A percentile compares a stretch with the other conserved stretches of the same genome.
Conservation (phyloP, 805 yeast species). For the Yarrowia yakushimensis region DNA sequence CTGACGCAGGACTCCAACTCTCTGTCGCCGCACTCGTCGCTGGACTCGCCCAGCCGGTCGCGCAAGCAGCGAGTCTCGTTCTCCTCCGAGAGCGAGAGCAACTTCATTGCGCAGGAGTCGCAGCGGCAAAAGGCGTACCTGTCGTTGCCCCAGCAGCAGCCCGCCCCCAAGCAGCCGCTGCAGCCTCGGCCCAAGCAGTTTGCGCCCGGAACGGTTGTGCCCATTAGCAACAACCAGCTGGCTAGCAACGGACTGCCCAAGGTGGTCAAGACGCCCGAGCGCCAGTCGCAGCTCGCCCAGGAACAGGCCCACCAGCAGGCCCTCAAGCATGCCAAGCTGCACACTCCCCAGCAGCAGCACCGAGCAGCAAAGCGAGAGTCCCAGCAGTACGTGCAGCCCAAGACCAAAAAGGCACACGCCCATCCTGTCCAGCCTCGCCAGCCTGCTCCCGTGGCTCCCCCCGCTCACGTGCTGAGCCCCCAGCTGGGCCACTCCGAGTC, state of each 20-base stretch:
- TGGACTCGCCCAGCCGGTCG: constrained; percentile 24
- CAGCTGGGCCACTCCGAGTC: constrained; percentile 1
- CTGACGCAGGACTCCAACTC: constrained; percentile 23
- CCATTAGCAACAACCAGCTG: constrained; percentile 18
- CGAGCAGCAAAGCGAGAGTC: neutral
- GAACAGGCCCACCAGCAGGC: constrained; percentile 23
- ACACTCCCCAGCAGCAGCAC: neutral
- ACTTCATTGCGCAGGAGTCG: constrained; percentile 16
- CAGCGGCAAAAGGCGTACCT: constrained; percentile 19
- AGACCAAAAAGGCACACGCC: neutral
- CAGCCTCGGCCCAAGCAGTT: constrained; percentile 23
- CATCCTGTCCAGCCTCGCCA: neutral
- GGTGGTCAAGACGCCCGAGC: constrained; percentile 14
- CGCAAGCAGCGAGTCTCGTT: constrained; percentile 19
- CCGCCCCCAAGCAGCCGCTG: neutral
- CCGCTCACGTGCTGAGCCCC: neutral
- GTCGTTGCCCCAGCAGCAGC: neutral
- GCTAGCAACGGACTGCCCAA: constrained; percentile 19
- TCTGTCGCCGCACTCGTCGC: neutral
- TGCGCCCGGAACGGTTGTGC: constrained; percentile 13
- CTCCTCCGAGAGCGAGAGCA: neutral
- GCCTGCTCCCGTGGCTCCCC: neutral
- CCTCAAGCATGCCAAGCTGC: constrained; percentile 17
- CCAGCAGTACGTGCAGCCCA: neutral
- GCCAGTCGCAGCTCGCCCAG: constrained; percentile 17